These are phyloP conservation scores for Neonectria sp. DNA, from an alignment of 2,329 filamentous ascomycete species.

Conservation along the genomic window DNA sequence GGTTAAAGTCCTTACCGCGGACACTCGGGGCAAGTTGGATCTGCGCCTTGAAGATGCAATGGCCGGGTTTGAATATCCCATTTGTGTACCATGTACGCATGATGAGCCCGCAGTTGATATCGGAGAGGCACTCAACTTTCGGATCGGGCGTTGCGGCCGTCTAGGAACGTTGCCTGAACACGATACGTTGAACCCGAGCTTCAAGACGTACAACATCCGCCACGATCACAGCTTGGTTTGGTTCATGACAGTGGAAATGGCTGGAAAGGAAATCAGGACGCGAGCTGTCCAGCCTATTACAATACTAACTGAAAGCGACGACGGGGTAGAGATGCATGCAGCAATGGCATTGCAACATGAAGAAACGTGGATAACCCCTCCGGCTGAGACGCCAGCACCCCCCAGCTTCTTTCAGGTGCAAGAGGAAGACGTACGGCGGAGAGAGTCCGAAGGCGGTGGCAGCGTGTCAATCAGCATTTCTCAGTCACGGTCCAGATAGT, in stretches of 20 bases:
- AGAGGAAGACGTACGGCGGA: neutral
- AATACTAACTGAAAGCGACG: constrained; percentile 14
- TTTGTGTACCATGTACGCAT: constrained; percentile 24
- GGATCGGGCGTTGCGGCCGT: neutral
- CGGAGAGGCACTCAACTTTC: constrained; percentile 24
- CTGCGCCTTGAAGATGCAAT: constrained; percentile 2
- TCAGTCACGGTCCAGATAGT: neutral
- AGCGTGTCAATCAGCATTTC: neutral
- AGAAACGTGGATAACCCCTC: neutral
- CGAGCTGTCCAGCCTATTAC: neutral
- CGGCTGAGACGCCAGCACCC: neutral
- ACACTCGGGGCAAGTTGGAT: constrained; percentile 5
- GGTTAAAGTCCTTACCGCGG: neutral
- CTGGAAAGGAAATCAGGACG: neutral
- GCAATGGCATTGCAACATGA: neutral
- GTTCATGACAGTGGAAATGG: constrained; percentile 14
- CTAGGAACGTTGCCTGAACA: neutral
- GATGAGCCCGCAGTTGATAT: constrained; percentile 14
- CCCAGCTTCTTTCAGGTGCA: neutral
- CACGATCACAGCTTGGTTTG: constrained; percentile 43
- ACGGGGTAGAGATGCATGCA: neutral
- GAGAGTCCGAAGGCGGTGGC: neutral
- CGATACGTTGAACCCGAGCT: constrained; percentile 31
- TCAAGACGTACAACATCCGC: constrained; percentile 47
- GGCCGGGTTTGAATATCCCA: rapidly evolving